phyloP scores from a whole-genome alignment of 2,329 filamentous ascomycete genomes.

The Talaromyces sp. region DNA sequence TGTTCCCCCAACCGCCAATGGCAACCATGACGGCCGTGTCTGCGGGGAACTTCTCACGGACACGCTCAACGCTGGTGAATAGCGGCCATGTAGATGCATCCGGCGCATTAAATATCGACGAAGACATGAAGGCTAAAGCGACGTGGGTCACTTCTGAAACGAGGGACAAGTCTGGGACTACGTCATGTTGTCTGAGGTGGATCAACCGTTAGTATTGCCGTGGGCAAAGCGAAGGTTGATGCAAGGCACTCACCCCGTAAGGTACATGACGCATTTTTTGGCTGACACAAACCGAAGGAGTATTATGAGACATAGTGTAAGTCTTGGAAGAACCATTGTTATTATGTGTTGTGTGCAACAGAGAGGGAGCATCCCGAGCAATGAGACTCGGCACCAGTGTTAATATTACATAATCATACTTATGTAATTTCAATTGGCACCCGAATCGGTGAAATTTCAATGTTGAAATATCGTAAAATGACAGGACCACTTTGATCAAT shows the following conservation, averaged over 20 bases:
- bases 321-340: neutral
- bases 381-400: neutral
- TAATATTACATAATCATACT: too few relatives aligned
- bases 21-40: constrained; percentile 59
- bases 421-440: too few relatives aligned
- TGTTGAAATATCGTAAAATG: too few relatives aligned
- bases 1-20: constrained; percentile 68
- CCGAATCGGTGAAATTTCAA: too few relatives aligned
- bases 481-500: too few relatives aligned
- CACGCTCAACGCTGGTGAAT: constrained; percentile 48
- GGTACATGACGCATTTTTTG: neutral
- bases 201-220: neutral
- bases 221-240: neutral
- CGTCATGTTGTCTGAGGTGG: constrained; percentile 24
- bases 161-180: constrained; percentile 25
- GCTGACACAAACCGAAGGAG: neutral
- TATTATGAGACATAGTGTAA: neutral
- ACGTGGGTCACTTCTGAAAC: constrained; percentile 52
- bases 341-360: neutral
- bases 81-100: constrained; percentile 41
- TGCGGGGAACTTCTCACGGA: constrained; percentile 44
- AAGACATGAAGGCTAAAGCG: constrained; percentile 54
- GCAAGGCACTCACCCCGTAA: neutral
- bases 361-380: neutral
- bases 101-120: constrained; percentile 48